Conservation (phyloP, 345 rosid genomes). For the Bretschneidera sinensis region DNA sequence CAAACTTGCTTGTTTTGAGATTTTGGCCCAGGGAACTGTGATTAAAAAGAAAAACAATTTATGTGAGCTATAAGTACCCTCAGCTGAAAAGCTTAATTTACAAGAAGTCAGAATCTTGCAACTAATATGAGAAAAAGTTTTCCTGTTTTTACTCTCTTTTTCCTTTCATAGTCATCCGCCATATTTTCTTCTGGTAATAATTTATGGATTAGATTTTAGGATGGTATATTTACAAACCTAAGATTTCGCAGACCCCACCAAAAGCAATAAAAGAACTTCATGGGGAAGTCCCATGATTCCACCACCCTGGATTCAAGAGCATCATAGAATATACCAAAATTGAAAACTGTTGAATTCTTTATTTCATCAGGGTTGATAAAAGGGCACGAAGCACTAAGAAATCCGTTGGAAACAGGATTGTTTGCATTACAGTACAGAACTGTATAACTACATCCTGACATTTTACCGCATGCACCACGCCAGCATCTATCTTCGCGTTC, state of each 20-base stretch:
- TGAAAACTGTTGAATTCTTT: constrained; percentile 31
- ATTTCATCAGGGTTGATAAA: constrained; percentile 30
- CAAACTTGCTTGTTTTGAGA: constrained; percentile 49
- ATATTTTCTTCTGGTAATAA: too few species aligned
- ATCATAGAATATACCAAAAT: constrained; percentile 68
- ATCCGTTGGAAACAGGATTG: not conserved
- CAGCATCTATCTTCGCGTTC: constrained; percentile 61
- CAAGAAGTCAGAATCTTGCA: too few species aligned
- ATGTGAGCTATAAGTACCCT: too few species aligned
- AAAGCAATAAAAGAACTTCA: constrained; percentile 73
- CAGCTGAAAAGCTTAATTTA: too few species aligned
- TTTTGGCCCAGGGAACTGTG: constrained; percentile 52
- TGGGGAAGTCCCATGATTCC: constrained; percentile 38
- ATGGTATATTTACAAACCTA: constrained; percentile 42
- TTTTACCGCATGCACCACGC: constrained; percentile 24
- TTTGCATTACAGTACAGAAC: constrained; percentile 29
- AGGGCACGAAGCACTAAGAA: constrained; percentile 32
- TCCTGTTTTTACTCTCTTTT: too few species aligned
- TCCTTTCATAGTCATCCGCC: too few species aligned
- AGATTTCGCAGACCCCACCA: constrained; percentile 96
- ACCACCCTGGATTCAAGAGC: constrained; percentile 55
- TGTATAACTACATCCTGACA: accelerated
- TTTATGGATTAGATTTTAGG: not conserved
- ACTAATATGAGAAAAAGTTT: too few species aligned
- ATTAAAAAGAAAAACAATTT: not conserved